Base-by-base conservation (phyloP, 2,329 filamentous ascomycete species). In the Fusarium equiseti region DNA sequence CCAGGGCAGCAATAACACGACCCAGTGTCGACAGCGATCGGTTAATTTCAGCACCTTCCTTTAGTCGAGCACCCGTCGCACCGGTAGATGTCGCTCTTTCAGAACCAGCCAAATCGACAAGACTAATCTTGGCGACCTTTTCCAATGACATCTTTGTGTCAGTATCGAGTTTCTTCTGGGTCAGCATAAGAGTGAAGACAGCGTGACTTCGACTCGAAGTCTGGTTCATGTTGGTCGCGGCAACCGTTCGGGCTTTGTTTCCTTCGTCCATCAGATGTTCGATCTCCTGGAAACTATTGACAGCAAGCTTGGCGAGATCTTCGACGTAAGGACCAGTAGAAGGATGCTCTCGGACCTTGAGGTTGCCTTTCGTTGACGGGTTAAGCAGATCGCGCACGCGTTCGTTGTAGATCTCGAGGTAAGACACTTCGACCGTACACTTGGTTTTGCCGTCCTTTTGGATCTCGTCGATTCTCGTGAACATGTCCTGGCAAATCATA, bases 191-290 rank as follows among this genome's bases (percentile, higher is more conserved):
- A 22, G 97, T 99, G 79, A 99, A 99, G 54, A 99, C 97, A 43
- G 96, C 96, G 81, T 99, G 96, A 79, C 95, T 98, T 85, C 96
- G 91, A 88, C 94, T 97, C 65, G 94, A 98, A 0, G 97, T 99
- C 82, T 98, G 96, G 85, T 99, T 99, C 96, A 99, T 99, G 87
- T 98, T 99, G 42, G 96, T 99, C 10, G 96, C 96, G 5, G 96
- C 96, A 42, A 99, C 96, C 1, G 96, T 99, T 85, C 96, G 89
- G 35, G 96, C 96, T 83, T 99, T 99, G 85, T 99, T 99, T 77
- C 96, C 96, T 82, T 98, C 95, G 78, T 99, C 96, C 96, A 99
- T 99, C 76, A 99, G 84, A 78, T 98, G 91, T 77, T 99, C 96
- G 73, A 99, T 98, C 79, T 99, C 97, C 58, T 91, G 87, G 79